Base-by-base conservation (phyloP, 371 early-diverging fungal species). In the Mortierella sp. region DNA sequence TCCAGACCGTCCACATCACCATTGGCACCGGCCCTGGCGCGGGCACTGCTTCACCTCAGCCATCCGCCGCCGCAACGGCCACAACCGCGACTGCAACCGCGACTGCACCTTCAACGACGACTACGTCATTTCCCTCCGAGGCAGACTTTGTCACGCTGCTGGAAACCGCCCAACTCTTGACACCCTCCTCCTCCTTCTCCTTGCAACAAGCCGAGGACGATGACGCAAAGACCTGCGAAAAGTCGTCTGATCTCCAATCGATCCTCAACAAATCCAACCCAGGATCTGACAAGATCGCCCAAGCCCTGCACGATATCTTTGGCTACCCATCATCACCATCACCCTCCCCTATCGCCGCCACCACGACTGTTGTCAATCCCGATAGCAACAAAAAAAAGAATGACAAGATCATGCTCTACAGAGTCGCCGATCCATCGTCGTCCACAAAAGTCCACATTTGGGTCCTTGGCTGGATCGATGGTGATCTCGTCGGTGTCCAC, bases 391-490 rank as follows among this genome's bases (percentile, higher is more conserved):
- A n/a, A n/a, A n/a, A 19, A 29, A 45, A 55, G 63, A n/a, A 24
- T 45, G 45, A 70, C 22, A 55, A 44, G 24, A 19, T 29, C 26
- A 22, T 73, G 14, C 66, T 77, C 19, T 82, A 82, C 53, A 71
- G 83, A 40, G 69, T 82, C 22, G 41, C 61, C 0, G 26, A 68
- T 26, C 72, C 75, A 1, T 71, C 52, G 2, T 75, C 80, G 5
- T 41, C 83, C 2, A 75, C 83, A 41, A 61, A 64, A n/a, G 70
- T 82, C 22, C 83, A 82, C 41, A 40, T 82, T 29, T 82, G 78
- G 78, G 44, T 78, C 63, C 63, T 82, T 24, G 83, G 83, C 4
- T 77, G 78, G 75, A 24, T 78, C 13, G 78, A 78, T 41, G 26
- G 39, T 7, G 72, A 77, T 11, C 73, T 82, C 40, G 7, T 82